These are phyloP conservation scores for Salvia splendens DNA, from an alignment of 257 asterid genomes.

Conservation along the genomic window DNA sequence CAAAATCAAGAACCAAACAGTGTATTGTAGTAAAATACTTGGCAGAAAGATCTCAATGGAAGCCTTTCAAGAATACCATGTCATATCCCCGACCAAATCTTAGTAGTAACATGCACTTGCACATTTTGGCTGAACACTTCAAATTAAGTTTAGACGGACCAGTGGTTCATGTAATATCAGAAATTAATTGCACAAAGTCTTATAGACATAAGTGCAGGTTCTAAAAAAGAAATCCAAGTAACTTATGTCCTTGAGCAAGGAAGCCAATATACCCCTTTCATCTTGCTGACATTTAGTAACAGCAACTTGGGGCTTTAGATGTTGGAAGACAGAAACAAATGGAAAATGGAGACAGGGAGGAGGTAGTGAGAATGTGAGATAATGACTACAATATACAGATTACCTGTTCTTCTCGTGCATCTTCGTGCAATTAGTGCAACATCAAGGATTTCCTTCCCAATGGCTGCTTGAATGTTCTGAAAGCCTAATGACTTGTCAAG, in stretches of 20 bases:
- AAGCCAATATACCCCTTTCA: constrained; percentile 19
- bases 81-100: constrained; percentile 17
- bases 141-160: not conserved
- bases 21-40: constrained; percentile 18
- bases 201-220: constrained; percentile 11
- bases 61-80: constrained; percentile 6
- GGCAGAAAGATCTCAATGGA: not conserved
- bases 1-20: constrained; percentile 19
- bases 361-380: not conserved
- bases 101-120: constrained; percentile 22
- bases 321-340: constrained; percentile 15
- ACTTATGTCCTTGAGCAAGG: constrained; percentile 12
- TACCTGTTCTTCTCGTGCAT: constrained; percentile 96
- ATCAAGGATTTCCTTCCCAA: constrained; percentile 87
- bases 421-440: constrained; percentile 90
- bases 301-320: constrained; percentile 23
- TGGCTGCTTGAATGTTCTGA: constrained; percentile 83
- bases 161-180: constrained; percentile 17
- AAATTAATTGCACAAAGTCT: constrained; percentile 18
- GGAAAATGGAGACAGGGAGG: constrained; percentile 24
- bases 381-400: constrained; percentile 23
- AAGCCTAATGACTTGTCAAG: constrained; percentile 86
- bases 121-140: not conserved
- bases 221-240: constrained; percentile 6
- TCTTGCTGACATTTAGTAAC: constrained; percentile 19